These are phyloP conservation scores for Pugionium dolabratum DNA, from an alignment of 345 rosid species.

Conservation along the genomic window DNA sequence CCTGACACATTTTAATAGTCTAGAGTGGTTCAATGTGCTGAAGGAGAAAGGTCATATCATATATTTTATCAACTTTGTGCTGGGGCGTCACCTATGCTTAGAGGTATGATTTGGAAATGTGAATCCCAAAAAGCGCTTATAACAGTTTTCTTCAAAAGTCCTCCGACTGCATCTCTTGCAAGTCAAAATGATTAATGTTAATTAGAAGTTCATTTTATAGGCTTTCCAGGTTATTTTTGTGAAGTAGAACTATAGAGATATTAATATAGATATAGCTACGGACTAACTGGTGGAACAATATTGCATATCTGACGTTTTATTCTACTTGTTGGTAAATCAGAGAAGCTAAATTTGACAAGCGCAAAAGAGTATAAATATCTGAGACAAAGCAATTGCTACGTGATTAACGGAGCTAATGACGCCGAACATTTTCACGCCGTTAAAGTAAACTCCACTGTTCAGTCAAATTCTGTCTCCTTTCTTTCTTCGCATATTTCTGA, in stretches of 20 bases:
- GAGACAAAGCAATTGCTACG: slow-evolving; percentile 79
- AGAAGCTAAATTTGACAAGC: slow-evolving; percentile 75
- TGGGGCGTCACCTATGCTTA: slow-evolving; percentile 73
- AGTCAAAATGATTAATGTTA: neutral
- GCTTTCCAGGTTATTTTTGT: slow-evolving; percentile 16
- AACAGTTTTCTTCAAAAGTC: neutral
- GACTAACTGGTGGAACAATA: slow-evolving; percentile 17
- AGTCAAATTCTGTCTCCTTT: neutral
- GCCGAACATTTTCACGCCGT: slow-evolving; percentile 66
- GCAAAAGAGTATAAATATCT: slow-evolving; percentile 77
- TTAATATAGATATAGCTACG: neutral
- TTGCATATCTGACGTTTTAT: slow-evolving; percentile 15
- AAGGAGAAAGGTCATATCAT: slow-evolving; percentile 97
- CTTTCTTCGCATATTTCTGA: neutral
- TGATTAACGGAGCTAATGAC: slow-evolving; percentile 79
- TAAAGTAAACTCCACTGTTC: slow-evolving; percentile 46
- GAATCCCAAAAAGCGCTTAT: slow-evolving; percentile 2
- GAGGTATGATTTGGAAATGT: slow-evolving; percentile 50
- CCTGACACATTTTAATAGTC: slow-evolving; percentile 55
- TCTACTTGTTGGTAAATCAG: slow-evolving; percentile 45
- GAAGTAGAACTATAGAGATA: neutral
- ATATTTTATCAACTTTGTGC: slow-evolving; percentile 98
- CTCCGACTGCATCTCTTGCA: neutral
- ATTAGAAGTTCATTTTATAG: neutral
- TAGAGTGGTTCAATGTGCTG: slow-evolving; percentile 92